Base-by-base conservation (phyloP, 192 early-diverging fungal species). In the Borealophlyctis nickersoniae region DNA sequence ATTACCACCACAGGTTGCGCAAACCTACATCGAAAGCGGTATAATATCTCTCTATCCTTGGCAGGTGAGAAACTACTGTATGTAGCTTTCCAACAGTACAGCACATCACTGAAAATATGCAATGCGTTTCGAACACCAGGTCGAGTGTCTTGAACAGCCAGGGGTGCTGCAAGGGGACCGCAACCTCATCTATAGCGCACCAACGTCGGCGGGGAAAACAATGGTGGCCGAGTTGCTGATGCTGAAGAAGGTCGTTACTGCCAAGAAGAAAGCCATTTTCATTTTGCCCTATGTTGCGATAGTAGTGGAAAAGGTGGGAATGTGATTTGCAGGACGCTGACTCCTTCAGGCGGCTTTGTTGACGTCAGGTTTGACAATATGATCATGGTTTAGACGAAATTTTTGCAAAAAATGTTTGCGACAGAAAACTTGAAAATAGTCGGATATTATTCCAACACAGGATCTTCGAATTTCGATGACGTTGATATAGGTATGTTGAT, bases 131-230 rank as follows among this genome's bases (percentile, higher is more conserved):
- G n/a, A n/a, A n/a, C 39, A 7, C 39, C 70, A 73, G 56, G 31
- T 48, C 5, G 73, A 74, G 26, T 74, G 73, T 66, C 50, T 74
- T 36, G 51, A 35, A 31, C 53, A 53, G 48, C 45, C 71, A 14
- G 69, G 73, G 1, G 73, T 74, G 3, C 23, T 74, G 36, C 39
- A 73, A 23, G 68, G 67, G 19, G 34, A 28, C 11, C 27, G 27
- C 30, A 74, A 74, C 27, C 36, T 74, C 22, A 31, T 74, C 22
- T 77, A 69, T 30, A 62, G 70, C 36, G 73, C 73, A 23, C 73
- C 73, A 51, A 74, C 73, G 22, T 75, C 73, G 11, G 73, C 73
- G 19, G 73, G 73, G 27, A 74, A 74, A 52, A 72, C 63, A 14
- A 19, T 74, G 69, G 73, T 74, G 3, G 65, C 73, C 13, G 73